These are phyloP conservation scores for Puccinia polysora DNA, from an alignment of 1,284 basidiomycete genomes.

Conservation along the genomic window DNA sequence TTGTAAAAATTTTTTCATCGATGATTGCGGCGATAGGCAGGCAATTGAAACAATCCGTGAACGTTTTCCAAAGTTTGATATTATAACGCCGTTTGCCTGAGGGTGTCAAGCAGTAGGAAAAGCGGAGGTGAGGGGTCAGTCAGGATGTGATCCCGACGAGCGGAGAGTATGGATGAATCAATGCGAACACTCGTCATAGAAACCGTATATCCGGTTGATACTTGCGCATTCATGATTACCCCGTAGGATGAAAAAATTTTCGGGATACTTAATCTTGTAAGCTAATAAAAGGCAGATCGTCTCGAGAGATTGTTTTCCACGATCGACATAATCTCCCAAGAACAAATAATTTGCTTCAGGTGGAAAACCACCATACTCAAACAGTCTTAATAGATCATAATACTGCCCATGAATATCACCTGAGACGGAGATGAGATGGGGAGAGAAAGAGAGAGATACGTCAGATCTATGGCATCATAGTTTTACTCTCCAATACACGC, in stretches of 20 bases:
- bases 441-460: too few relatives aligned
- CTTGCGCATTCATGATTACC: constrained; percentile 93
- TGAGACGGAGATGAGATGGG: constrained; percentile 51
- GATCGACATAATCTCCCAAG: constrained; percentile 90
- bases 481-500: too few relatives aligned
- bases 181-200: constrained; percentile 92
- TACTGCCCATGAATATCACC: constrained; percentile 95
- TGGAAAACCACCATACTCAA: constrained; percentile 91
- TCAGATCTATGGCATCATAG: too few relatives aligned
- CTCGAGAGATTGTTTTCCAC: constrained; percentile 88
- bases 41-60: constrained; percentile 95
- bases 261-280: constrained; percentile 97
- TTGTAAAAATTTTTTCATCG: constrained; percentile 92
- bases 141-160: background rate
- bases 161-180: constrained; percentile 34
- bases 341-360: constrained; percentile 95
- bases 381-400: constrained; percentile 85
- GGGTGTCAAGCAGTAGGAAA: background rate
- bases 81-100: constrained; percentile 93
- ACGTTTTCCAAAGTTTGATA: constrained; percentile 97
- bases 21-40: constrained; percentile 92
- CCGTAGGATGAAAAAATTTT: constrained; percentile 92
- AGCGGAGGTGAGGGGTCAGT: constrained; percentile 8
- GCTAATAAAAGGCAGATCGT: constrained; percentile 80
- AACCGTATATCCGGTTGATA: constrained; percentile 92